Conservation (phyloP, 768 basidiomycete species). For the Lactarius tabidus region DNA sequence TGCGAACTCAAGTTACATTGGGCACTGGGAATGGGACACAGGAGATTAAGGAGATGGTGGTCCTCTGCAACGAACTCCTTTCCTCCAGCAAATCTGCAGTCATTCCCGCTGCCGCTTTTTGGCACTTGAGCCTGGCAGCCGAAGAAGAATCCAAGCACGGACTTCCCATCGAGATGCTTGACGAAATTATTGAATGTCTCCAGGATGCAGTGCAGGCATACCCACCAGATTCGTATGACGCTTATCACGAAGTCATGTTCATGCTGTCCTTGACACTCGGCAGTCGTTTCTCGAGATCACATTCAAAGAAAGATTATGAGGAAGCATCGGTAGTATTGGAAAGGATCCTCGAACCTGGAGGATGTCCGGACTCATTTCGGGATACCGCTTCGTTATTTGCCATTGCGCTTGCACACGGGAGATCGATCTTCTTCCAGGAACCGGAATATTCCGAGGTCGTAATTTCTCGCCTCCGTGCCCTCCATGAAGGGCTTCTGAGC, state of each 20-base stretch:
- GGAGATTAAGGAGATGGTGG: not conserved
- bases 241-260: not conserved
- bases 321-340: constrained; percentile 1
- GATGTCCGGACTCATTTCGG: not conserved
- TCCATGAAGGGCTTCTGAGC: not conserved
- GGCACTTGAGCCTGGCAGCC: not conserved
- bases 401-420: not conserved
- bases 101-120: not conserved
- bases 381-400: not conserved
- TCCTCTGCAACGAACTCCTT: not conserved
- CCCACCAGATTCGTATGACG: not conserved
- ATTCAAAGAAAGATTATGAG: not conserved
- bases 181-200: not conserved
- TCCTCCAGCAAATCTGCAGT: not conserved
- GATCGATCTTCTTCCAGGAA: not conserved
- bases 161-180: not conserved
- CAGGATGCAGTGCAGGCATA: not conserved
- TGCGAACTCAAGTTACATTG: not conserved
- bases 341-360: not conserved
- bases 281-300: not conserved
- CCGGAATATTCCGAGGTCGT: constrained; percentile 1
- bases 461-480: not conserved
- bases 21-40: not conserved
- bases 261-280: not conserved
- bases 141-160: too few species aligned